Evolutionary conservation across 2,329 filamentous ascomycete genomes (phyloP).

Genomic region (Gaeumannomyces tritici): DNA sequence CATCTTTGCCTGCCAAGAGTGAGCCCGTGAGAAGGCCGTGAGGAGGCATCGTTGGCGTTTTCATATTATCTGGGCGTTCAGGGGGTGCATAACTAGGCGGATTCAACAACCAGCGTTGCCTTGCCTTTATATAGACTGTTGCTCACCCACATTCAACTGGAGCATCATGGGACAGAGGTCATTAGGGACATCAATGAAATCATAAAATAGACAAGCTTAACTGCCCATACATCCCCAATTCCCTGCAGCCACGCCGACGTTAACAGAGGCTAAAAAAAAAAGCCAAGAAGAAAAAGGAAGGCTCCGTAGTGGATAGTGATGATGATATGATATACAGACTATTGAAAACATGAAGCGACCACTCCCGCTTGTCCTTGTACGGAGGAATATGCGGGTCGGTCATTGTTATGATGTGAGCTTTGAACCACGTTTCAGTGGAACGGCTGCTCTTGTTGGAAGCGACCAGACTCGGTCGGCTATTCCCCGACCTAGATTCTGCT

Average conservation of each 20-base stretch:
- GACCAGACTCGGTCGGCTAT: not conserved
- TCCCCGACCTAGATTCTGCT: not conserved
- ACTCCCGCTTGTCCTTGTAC: not conserved
- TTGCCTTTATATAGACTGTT: not conserved
- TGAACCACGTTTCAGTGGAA: not conserved
- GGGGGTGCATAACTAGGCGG: not conserved
- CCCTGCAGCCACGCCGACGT: not conserved
- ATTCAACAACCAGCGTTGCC: conserved; percentile 2
- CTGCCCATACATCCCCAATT: not conserved
- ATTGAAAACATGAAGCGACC: not conserved
- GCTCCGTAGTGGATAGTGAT: not conserved
- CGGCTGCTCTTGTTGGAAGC: not conserved
- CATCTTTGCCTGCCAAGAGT: conserved; percentile 27
- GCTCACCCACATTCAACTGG: not conserved
- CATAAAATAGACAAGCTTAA: not conserved
- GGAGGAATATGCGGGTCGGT: not conserved
- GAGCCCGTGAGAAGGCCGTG: not conserved
- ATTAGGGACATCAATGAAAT: not conserved
- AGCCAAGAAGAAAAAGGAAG: not conserved
- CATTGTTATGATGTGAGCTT: not conserved
- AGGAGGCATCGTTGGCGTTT: not conserved
- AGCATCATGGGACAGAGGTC: not conserved
- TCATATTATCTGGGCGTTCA: not conserved
- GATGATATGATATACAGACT: not conserved
- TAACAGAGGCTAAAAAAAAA: not conserved